Evolutionary conservation across 2,329 filamentous ascomycete species (phyloP).

Genomic region (Zasmidium citrigriseum): DNA sequence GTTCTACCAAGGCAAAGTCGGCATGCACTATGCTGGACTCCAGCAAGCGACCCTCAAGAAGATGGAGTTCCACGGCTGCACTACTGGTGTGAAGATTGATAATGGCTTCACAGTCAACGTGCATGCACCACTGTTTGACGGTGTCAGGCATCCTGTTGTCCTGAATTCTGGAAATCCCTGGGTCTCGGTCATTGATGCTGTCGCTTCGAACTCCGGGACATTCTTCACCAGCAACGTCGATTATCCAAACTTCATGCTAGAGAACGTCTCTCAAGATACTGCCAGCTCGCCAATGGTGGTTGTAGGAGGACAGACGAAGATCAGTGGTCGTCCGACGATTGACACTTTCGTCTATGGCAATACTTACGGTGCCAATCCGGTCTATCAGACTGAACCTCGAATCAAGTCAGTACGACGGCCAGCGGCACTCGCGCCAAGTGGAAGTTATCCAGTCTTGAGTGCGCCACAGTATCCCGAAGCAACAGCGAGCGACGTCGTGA

Average conservation of each 20-base stretch:
- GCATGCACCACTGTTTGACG: conserved; percentile 13
- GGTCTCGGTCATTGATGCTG: conserved; percentile 17
- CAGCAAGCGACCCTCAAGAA: conserved; percentile 21
- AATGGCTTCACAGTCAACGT: conserved; percentile 14
- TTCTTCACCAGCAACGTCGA: conserved; percentile 15
- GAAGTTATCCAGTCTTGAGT: conserved; percentile 6
- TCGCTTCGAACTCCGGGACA: conserved; percentile 10
- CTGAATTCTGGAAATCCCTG: conserved; percentile 14
- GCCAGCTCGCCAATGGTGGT: conserved; percentile 8
- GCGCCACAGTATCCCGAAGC: conserved; percentile 9
- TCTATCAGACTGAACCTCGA: conserved; percentile 12
- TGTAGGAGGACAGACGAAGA: conserved; percentile 4
- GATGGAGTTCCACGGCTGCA: conserved; percentile 14
- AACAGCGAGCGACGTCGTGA: conserved; percentile 14
- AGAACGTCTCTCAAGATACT: conserved; percentile 13
- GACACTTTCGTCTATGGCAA: conserved; percentile 20
- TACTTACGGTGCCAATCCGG: conserved; percentile 16
- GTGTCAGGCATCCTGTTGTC: conserved; percentile 8
- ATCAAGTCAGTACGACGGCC: conserved; percentile 1
- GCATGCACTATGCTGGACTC: conserved; percentile 9
- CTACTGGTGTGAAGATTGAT: conserved; percentile 17
- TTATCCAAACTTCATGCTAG: conserved; percentile 20
- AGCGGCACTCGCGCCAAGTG: neutral
- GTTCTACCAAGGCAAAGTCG: conserved; percentile 26
- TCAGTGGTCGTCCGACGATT: conserved; percentile 4